Conservation (phyloP, 2,329 filamentous ascomycete genomes). For the Fusarium caatingaense region DNA sequence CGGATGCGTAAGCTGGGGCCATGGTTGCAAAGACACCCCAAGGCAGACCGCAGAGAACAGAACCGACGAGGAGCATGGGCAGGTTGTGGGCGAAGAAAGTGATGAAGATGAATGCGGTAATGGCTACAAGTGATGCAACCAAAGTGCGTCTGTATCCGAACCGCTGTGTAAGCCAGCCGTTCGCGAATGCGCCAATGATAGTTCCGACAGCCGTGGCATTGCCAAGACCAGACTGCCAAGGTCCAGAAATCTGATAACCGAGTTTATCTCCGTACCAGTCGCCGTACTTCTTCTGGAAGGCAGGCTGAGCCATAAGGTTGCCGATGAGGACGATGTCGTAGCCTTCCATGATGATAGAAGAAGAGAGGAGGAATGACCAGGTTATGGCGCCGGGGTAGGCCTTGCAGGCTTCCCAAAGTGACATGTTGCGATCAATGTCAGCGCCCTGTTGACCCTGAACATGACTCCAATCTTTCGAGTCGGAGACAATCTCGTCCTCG, state of each 20-base stretch:
- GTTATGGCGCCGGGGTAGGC: constrained; percentile 31
- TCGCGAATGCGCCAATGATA: constrained; percentile 41
- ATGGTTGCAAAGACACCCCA: constrained; percentile 58
- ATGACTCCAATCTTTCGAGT: constrained; percentile 30
- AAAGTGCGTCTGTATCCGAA: constrained; percentile 60
- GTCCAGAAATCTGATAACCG: constrained; percentile 36
- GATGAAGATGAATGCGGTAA: constrained; percentile 46
- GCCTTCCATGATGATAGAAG: constrained; percentile 45
- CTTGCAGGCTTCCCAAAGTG: constrained; percentile 10
- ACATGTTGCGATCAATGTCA: constrained; percentile 30
- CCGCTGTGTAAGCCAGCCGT: constrained; percentile 36
- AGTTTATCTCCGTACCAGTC: constrained; percentile 39
- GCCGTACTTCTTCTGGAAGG: constrained; percentile 39
- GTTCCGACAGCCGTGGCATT: constrained; percentile 28
- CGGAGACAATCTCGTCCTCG: not conserved
- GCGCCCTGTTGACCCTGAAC: constrained; percentile 27
- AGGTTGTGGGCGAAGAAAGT: constrained; percentile 51
- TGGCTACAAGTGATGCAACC: constrained; percentile 54
- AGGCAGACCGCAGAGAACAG: constrained; percentile 58
- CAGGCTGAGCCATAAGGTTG: constrained; percentile 42
- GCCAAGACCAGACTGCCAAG: constrained; percentile 18
- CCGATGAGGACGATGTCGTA: constrained; percentile 38
- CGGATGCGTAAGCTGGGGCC: constrained; percentile 57
- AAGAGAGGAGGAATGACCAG: constrained; percentile 39
- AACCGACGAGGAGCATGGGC: constrained; percentile 56